A percentile compares a stretch with the other conserved stretches of the same genome.
Evolutionary conservation across 495 filamentous ascomycete genomes (phyloP).

Genomic region (Penicillium samsonianum): DNA sequence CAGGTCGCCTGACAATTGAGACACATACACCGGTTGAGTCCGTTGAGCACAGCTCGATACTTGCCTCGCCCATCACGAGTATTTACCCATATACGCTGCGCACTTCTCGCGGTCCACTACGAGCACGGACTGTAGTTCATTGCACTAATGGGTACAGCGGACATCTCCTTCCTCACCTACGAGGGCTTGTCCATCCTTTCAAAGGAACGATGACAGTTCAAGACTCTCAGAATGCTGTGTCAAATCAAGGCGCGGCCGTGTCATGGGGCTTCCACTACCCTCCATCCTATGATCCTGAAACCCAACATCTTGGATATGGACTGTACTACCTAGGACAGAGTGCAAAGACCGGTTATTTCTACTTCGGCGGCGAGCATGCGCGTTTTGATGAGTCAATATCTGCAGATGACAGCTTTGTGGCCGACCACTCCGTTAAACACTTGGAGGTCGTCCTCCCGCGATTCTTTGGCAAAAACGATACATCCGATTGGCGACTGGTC

Average conservation of each 20-base stretch:
- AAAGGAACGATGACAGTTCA: slow-evolving; percentile 74
- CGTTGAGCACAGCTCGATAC: slow-evolving; percentile 21
- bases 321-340: slow-evolving; percentile 81
- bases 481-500: slow-evolving; percentile 27
- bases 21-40: slow-evolving; percentile 67
- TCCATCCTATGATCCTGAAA: slow-evolving; percentile 18
- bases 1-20: slow-evolving; percentile 67
- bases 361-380: slow-evolving; percentile 59
- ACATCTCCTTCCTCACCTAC: slow-evolving; percentile 66
- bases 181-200: slow-evolving; percentile 74
- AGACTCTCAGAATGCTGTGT: slow-evolving; percentile 43
- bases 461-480: slow-evolving; percentile 45
- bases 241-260: slow-evolving; percentile 27
- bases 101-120: slow-evolving; percentile 65
- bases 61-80: slow-evolving; percentile 9
- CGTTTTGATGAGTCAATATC: slow-evolving; percentile 60
- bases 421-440: slow-evolving; percentile 28
- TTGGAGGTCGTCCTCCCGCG: slow-evolving; percentile 26
- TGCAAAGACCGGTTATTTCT: slow-evolving; percentile 43
- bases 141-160: slow-evolving; percentile 81
- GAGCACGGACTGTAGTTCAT: slow-evolving; percentile 60
- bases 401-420: slow-evolving; percentile 54
- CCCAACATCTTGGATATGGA: slow-evolving; percentile 53
- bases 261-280: slow-evolving; percentile 42
- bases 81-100: slow-evolving; percentile 40